Base-by-base conservation (phyloP, 495 filamentous ascomycete genomes). In the Daldinia bambusicola region DNA sequence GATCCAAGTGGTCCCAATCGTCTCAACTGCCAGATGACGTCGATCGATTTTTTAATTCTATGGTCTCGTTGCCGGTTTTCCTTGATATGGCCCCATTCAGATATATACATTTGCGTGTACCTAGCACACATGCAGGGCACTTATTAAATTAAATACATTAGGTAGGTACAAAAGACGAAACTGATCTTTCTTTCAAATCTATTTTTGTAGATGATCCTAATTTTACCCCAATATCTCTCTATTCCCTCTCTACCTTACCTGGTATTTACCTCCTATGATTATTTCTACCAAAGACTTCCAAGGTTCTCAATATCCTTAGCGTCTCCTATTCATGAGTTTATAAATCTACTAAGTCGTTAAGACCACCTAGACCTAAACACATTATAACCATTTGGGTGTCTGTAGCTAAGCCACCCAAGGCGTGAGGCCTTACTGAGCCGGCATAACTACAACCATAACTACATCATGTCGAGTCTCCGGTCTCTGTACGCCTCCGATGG, bases 391-490 rank as follows among this genome's bases (percentile, higher is more conserved):
- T 0, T 48, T 48, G 18, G 43, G 43, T 18, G 9, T 48, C 43
- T 48, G 20, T 48, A 48, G n/a, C 20, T 48, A 18, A 20, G 9
- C 18, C 20, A 48, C 43, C 22, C 9, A 48, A 48, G 43, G 43
- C 43, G 43, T 12, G 20, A 48, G 43, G 43, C 43, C 43, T 22
- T 20, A 12, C 18, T 5, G 43, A 48, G 43, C 18, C 18, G 18
- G 6, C 18, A 48, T 58, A 53, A 26, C 12, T 20, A 20, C 32
- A 7, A 61, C 41, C 0, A 37, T 38, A 37, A 10, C 32, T n/a
- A 58, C 53, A 61, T 65, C 26, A 84, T 84, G 82, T 78, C 79
- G 51, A 75, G 62, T 55, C 73, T 78, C 9, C 52, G 62, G 38
- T 74, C 74, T 51, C 55, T 78, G 26, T 75, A 75, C 67, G 66